Percentiles rank a stretch among this genome's conserved stretches.
These are phyloP conservation scores for Plasmodium blacklocki DNA, from an alignment of 169 alveolate genomes.

Conservation along the genomic window DNA sequence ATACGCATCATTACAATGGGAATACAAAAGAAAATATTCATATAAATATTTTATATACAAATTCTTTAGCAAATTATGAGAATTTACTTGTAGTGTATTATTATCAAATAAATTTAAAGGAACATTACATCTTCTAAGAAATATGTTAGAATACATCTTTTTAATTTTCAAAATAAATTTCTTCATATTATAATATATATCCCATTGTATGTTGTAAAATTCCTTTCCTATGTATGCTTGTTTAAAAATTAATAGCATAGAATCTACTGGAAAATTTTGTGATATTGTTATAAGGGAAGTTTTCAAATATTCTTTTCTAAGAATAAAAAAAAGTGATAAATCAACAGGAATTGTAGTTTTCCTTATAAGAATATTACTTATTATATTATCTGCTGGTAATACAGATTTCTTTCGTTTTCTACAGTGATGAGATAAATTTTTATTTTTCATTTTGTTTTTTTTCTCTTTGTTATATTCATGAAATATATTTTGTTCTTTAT, in stretches of 20 bases:
- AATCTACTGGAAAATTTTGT: conserved; percentile 38
- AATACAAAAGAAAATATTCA: background rate
- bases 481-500: background rate
- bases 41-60: conserved; percentile 41
- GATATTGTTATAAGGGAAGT: conserved; percentile 33
- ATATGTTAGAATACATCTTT: conserved; percentile 19
- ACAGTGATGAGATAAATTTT: background rate
- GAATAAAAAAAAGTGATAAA: conserved; percentile 22
- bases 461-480: background rate
- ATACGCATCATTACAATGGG: background rate
- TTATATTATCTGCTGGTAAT: conserved; percentile 6
- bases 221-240: conserved; percentile 44
- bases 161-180: conserved; percentile 18
- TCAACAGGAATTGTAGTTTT: conserved; percentile 42
- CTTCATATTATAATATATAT: background rate
- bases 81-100: conserved; percentile 28
- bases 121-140: background rate
- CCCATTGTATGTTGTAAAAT: conserved; percentile 23
- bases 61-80: conserved; percentile 20
- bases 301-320: conserved; percentile 61
- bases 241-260: conserved; percentile 27
- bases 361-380: background rate
- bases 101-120: conserved; percentile 29
- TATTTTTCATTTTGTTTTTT: background rate
- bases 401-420: background rate